A percentile compares a stretch with the other conserved stretches of the same genome.
These are phyloP conservation scores for Sporisorium graminicola DNA, from an alignment of 1,284 basidiomycete species.

Conservation along the genomic window DNA sequence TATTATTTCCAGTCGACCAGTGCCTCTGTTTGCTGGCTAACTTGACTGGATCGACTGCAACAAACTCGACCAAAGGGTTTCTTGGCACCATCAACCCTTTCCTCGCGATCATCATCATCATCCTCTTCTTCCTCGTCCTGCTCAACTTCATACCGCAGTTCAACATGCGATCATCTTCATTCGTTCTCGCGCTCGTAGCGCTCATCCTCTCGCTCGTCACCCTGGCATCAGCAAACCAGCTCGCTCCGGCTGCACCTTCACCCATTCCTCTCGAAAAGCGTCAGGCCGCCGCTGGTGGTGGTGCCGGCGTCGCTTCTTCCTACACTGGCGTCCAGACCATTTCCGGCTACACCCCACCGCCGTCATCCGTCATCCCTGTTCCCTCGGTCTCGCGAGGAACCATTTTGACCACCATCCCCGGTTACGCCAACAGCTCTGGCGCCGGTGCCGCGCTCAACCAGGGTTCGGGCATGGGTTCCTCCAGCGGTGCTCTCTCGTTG, in stretches of 20 bases:
- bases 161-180: conserved; percentile 31
- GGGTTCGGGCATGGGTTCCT: conserved; percentile 24
- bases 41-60: background rate
- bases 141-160: background rate
- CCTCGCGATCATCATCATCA: background rate
- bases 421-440: conserved; percentile 48
- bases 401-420: conserved; percentile 52
- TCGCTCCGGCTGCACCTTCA: conserved; percentile 10
- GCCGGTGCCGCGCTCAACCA: conserved; percentile 20
- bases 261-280: conserved; percentile 30
- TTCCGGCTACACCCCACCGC: conserved; percentile 57
- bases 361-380: conserved; percentile 16
- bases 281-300: conserved; percentile 59
- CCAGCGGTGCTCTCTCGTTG: conserved; percentile 37
- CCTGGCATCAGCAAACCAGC: conserved; percentile 30
- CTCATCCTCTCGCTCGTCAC: conserved; percentile 40
- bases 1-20: background rate
- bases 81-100: background rate
- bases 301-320: conserved; percentile 48
- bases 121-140: background rate
- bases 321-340: conserved; percentile 55
- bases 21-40: background rate
- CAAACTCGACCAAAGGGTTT: background rate
- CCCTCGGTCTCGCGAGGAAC: conserved; percentile 50
- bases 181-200: conserved; percentile 32